Percentiles rank a stretch among this genome's conserved stretches.
Evolutionary conservation across 352 stramenopile species (phyloP).

Genomic region (Globisporangium yorkense): DNA sequence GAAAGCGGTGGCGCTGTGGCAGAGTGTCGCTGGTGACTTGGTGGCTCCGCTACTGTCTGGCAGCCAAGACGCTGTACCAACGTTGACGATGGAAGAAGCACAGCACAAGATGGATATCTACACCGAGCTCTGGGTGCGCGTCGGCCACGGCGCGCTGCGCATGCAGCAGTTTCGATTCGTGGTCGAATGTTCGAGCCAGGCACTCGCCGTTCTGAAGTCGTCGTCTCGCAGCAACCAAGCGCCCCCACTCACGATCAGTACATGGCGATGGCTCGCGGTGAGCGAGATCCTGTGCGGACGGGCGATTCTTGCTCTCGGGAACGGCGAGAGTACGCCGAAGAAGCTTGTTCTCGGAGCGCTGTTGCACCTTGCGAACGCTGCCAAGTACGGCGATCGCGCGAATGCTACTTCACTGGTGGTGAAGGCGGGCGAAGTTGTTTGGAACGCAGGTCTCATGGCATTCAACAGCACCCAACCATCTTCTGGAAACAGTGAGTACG

Average conservation of each 20-base stretch:
- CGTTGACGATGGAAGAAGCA: conserved; percentile 36
- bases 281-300: conserved; percentile 54
- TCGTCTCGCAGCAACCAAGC: not conserved
- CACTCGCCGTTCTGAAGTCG: conserved; percentile 16
- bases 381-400: conserved; percentile 29
- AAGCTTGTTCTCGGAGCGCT: conserved; percentile 50
- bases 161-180: conserved; percentile 41
- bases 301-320: conserved; percentile 41
- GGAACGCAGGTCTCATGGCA: conserved; percentile 60
- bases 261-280: conserved; percentile 66
- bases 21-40: conserved; percentile 25
- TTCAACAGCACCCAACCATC: conserved; percentile 15
- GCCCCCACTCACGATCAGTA: conserved; percentile 7
- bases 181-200: conserved; percentile 46
- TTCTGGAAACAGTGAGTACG: conserved; percentile 13
- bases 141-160: conserved; percentile 53
- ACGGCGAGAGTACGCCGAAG: conserved; percentile 31
- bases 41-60: conserved; percentile 18
- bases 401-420: conserved; percentile 20
- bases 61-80: conserved; percentile 4
- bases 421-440: conserved; percentile 61
- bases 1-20: conserved; percentile 51
- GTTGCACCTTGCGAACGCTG: conserved; percentile 43
- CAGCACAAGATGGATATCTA: conserved; percentile 59
- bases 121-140: conserved; percentile 63